Evolutionary conservation across 768 basidiomycete species (phyloP).

Genomic region (Leccinum longicurvipes): DNA sequence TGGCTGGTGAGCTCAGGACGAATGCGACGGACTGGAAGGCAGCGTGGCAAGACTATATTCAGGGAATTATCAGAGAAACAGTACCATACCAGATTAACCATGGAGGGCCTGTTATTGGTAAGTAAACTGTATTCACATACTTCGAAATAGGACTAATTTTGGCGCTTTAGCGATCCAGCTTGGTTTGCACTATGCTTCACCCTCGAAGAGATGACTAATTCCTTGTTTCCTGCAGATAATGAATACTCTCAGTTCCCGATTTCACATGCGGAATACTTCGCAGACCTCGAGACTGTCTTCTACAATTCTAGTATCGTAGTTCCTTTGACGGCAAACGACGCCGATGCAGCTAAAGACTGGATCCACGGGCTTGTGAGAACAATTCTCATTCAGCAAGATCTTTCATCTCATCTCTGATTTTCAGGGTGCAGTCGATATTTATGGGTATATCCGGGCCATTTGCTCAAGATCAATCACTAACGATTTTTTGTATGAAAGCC

Average conservation of each 20-base stretch:
- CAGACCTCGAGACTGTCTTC: constrained; percentile 55
- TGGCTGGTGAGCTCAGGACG: constrained; percentile 69
- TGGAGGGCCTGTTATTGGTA: constrained; percentile 76
- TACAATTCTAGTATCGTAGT: constrained; percentile 56
- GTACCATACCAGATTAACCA: constrained; percentile 62
- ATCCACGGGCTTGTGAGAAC: constrained; percentile 62
- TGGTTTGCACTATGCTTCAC: constrained; percentile 34
- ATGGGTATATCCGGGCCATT: constrained; percentile 46
- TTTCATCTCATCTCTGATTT: constrained; percentile 1
- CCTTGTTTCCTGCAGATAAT: constrained; percentile 49
- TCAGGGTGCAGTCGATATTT: constrained; percentile 65
- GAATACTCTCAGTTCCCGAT: constrained; percentile 59
- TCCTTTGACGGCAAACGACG: constrained; percentile 74
- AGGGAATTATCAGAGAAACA: constrained; percentile 58
- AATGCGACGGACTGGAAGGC: constrained; percentile 60
- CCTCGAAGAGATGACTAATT: background rate
- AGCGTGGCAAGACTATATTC: constrained; percentile 72
- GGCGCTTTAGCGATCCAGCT: constrained; percentile 48
- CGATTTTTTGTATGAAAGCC: constrained; percentile 25
- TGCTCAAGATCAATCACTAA: background rate
- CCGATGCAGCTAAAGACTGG: constrained; percentile 54
- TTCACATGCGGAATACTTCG: constrained; percentile 55
- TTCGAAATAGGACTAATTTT: background rate
- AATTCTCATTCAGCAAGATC: background rate
- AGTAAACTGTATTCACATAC: constrained; percentile 14